A percentile compares a stretch with the other conserved stretches of the same genome.
phyloP scores from a whole-genome alignment of 2,329 filamentous ascomycete genomes.

The Colletotrichum theobromicola region DNA sequence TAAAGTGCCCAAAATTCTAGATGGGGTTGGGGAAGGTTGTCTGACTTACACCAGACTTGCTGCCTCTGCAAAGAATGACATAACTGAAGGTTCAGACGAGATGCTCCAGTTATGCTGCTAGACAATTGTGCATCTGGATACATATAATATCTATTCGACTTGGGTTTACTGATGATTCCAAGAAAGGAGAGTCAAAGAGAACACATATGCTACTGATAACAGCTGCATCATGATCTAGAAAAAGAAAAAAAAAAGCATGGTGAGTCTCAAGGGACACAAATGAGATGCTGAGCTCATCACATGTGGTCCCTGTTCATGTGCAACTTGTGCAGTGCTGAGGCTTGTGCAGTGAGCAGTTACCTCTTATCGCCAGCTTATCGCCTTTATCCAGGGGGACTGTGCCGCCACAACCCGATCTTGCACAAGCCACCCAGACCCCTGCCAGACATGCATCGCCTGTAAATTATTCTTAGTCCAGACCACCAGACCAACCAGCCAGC shows the following conservation, averaged over 20 bases:
- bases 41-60: not conserved
- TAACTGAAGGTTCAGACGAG: not conserved
- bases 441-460: slow-evolving; percentile 1
- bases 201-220: not conserved
- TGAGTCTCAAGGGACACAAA: slow-evolving; percentile 6
- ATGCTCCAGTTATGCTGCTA: not conserved
- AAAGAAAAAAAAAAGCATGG: not conserved
- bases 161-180: not conserved
- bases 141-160: not conserved
- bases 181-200: not conserved
- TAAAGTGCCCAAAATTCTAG: not conserved
- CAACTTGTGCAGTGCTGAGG: not conserved
- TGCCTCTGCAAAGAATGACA: not conserved
- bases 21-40: not conserved
- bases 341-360: not conserved
- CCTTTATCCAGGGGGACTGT: too few relatives aligned
- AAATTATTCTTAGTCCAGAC: not conserved
- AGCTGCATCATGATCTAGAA: not conserved
- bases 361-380: too few relatives aligned
- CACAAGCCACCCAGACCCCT: slow-evolving; percentile 10
- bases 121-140: not conserved
- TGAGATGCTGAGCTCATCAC: slow-evolving; percentile 7
- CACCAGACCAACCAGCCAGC: not conserved
- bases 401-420: not conserved
- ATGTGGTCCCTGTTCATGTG: not conserved